A percentile compares a stretch with the other conserved stretches of the same genome.
Conservation (phyloP, 2,329 filamentous ascomycete species). For the Ramularia collo-cygni region DNA sequence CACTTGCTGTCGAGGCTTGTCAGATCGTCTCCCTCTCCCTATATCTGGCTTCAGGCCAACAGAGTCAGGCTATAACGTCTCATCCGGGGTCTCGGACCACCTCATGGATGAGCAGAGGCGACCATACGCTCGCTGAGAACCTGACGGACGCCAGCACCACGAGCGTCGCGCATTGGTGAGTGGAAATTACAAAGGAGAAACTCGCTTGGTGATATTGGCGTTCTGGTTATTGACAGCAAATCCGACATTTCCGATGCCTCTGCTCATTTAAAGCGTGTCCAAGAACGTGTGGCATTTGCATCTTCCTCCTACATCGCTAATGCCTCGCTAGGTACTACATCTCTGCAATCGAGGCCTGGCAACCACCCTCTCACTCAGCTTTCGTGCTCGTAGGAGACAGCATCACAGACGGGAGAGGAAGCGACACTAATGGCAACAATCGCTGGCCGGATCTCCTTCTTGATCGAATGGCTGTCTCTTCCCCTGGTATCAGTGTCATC, state of each 20-base stretch:
- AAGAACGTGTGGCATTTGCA: too few relatives aligned
- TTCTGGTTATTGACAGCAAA: too few relatives aligned
- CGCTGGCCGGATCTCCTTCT: slow-evolving; percentile 55
- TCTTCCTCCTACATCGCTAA: too few relatives aligned
- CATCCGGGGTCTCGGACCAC: slow-evolving; percentile 61
- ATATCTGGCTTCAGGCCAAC: slow-evolving; percentile 52
- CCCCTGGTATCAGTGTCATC: slow-evolving; percentile 43
- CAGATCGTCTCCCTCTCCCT: slow-evolving; percentile 52
- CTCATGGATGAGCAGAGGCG: slow-evolving; percentile 53
- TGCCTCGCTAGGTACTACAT: slow-evolving; percentile 43
- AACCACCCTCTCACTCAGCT: slow-evolving; percentile 37
- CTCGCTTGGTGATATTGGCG: too few relatives aligned
- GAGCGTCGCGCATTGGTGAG: slow-evolving; percentile 39
- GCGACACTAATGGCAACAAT: slow-evolving; percentile 53
- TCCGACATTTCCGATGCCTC: too few relatives aligned
- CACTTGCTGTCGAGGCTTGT: slow-evolving; percentile 36
- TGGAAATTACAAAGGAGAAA: too few relatives aligned
- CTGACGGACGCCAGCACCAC: slow-evolving; percentile 35
- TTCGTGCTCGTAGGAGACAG: slow-evolving; percentile 56
- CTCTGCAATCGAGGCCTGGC: slow-evolving; percentile 51
- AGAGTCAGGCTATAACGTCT: slow-evolving; percentile 51
- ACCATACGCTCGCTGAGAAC: slow-evolving; percentile 46
- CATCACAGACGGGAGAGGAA: slow-evolving; percentile 59
- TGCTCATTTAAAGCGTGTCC: too few relatives aligned
- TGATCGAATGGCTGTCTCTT: slow-evolving; percentile 39